Evolutionary conservation across 768 basidiomycete species (phyloP).

Genomic region (Mycena albidolilacea): DNA sequence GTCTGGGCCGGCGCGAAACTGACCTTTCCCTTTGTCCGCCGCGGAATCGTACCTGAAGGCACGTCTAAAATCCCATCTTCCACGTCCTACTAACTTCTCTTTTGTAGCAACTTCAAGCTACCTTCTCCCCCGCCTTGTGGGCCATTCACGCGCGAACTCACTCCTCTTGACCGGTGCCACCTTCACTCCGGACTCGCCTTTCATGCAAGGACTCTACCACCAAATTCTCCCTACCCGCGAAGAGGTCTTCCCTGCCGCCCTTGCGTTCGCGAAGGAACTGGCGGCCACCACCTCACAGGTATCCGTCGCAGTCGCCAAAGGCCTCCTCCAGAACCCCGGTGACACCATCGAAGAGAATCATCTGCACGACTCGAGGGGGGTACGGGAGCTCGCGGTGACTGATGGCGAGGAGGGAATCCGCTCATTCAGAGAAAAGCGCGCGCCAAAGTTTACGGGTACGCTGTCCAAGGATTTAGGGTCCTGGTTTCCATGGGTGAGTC

Average conservation of each 20-base stretch:
- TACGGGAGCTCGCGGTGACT: conserved; percentile 52
- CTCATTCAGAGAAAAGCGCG: conserved; percentile 65
- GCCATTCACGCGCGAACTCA: conserved; percentile 65
- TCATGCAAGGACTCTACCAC: conserved; percentile 62
- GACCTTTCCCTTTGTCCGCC: conserved; percentile 64
- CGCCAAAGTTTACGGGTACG: conserved; percentile 61
- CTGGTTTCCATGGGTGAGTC: conserved; percentile 70
- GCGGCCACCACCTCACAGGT: conserved; percentile 65
- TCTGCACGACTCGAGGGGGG: conserved; percentile 64
- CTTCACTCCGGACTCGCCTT: conserved; percentile 60
- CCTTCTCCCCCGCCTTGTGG: conserved; percentile 69
- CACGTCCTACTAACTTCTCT: background rate
- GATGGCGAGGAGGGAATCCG: conserved; percentile 65
- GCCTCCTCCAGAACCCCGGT: conserved; percentile 65
- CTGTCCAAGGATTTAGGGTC: conserved; percentile 55
- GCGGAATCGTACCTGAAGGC: conserved; percentile 67
- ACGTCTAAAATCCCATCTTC: conserved; percentile 21
- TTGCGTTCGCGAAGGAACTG: conserved; percentile 67
- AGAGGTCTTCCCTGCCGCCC: conserved; percentile 67
- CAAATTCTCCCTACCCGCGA: conserved; percentile 63
- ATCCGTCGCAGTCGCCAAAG: conserved; percentile 67
- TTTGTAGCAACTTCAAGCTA: conserved; percentile 57
- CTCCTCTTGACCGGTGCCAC: conserved; percentile 66
- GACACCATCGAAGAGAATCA: conserved; percentile 69
- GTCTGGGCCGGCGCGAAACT: conserved; percentile 66